phyloP scores from a whole-genome alignment of 2,329 filamentous ascomycete species.

The Penicillium rolfsii region DNA sequence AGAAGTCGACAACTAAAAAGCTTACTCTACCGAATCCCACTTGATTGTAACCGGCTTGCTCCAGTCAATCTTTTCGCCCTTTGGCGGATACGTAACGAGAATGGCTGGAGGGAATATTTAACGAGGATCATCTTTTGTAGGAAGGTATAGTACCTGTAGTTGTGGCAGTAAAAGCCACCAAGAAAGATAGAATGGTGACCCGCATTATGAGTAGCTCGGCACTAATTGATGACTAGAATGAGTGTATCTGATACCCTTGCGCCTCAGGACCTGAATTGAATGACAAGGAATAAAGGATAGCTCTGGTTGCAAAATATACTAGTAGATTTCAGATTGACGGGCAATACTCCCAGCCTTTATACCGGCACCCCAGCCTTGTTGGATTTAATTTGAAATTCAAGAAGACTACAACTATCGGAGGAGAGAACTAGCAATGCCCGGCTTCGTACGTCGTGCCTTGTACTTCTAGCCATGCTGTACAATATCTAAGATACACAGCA shows the following conservation, averaged over 20 bases:
- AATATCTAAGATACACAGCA: conserved; percentile 1
- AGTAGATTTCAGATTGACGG: conserved; percentile 2
- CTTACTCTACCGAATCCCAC: conserved; percentile 45
- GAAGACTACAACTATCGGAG: conserved; percentile 20
- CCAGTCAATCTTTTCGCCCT: conserved; percentile 42
- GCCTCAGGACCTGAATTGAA: background rate
- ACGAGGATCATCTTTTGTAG: background rate
- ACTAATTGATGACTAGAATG: background rate
- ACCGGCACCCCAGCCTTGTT: background rate
- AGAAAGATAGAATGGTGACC: conserved; percentile 26
- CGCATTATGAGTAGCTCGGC: conserved; percentile 32
- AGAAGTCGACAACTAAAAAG: background rate
- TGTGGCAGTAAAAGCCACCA: conserved; percentile 36
- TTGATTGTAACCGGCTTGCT: conserved; percentile 42
- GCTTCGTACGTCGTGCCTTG: conserved; percentile 20
- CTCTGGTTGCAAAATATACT: conserved; percentile 11
- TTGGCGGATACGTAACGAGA: conserved; percentile 39
- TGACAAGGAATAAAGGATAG: background rate
- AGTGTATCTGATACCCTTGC: background rate
- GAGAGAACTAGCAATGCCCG: conserved; percentile 16
- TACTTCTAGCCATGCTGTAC: conserved; percentile 24
- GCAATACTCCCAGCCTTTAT: conserved; percentile 19
- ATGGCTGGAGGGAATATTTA: conserved; percentile 31
- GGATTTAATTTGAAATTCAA: conserved; percentile 10
- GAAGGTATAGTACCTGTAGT: conserved; percentile 31